Percentiles rank a stretch among this genome's conserved stretches.
phyloP scores from a whole-genome alignment of 179 eudicot species.

The Corrigiola litoralis region DNA sequence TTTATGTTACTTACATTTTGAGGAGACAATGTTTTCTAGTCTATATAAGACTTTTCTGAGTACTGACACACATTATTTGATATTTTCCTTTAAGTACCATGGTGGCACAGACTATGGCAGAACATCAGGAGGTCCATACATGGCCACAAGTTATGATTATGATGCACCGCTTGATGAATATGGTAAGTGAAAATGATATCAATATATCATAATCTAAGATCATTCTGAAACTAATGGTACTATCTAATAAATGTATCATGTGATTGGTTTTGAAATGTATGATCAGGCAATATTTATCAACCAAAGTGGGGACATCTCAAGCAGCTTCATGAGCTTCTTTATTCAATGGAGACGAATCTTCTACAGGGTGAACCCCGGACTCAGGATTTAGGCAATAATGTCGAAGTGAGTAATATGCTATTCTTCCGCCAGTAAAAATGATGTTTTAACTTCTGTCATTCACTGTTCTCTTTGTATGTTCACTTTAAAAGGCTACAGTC shows the following conservation, averaged over 20 bases:
- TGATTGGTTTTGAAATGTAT: background rate
- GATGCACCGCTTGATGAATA: slow-evolving; percentile 79
- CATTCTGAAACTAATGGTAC: too few relatives aligned
- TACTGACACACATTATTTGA: too few relatives aligned
- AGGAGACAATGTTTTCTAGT: too few relatives aligned
- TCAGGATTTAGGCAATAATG: background rate
- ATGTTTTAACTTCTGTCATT: background rate
- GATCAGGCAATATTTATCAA: slow-evolving; percentile 13
- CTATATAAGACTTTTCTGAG: too few relatives aligned
- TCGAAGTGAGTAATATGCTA: slow-evolving; percentile 8
- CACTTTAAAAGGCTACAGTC: slow-evolving; percentile 6
- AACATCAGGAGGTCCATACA: slow-evolving; percentile 56
- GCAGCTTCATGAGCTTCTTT: slow-evolving; percentile 24
- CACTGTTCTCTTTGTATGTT: background rate
- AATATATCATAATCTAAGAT: too few relatives aligned
- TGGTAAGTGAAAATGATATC: slow-evolving; percentile 41
- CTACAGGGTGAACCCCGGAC: slow-evolving; percentile 12
- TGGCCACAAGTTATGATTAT: slow-evolving; percentile 74
- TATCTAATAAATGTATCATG: background rate
- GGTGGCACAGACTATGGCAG: slow-evolving; percentile 72
- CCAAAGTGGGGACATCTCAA: slow-evolving; percentile 35
- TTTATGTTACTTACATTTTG: too few relatives aligned
- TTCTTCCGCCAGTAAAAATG: background rate
- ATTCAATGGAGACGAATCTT: slow-evolving; percentile 18
- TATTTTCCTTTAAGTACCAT: slow-evolving; percentile 36